Percentiles rank a stretch among this genome's conserved stretches.
Evolutionary conservation across 2,329 filamentous ascomycete genomes (phyloP).

Genomic region (Colletotrichum sp.): DNA sequence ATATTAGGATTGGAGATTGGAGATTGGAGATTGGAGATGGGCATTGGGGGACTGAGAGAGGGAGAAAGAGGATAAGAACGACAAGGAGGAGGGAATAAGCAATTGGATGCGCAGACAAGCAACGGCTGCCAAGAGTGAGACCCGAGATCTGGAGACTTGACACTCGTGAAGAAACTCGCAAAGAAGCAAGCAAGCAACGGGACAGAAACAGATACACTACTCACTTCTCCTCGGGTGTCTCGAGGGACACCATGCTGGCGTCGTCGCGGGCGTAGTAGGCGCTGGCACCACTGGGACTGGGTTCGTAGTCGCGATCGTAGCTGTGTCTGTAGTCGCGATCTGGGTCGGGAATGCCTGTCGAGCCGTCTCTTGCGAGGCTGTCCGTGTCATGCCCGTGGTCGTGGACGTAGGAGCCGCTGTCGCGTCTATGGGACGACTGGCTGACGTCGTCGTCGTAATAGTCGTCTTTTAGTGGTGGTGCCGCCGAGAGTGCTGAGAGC

Average conservation of each 20-base stretch:
- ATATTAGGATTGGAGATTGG: not conserved
- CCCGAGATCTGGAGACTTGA: not conserved
- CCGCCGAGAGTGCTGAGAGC: not conserved
- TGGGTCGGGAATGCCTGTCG: constrained; percentile 15
- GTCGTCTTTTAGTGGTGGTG: constrained; percentile 27
- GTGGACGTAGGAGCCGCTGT: constrained; percentile 35
- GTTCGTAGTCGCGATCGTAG: not conserved
- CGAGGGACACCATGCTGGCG: constrained; percentile 1
- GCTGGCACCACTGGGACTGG: not conserved
- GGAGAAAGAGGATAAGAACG: not conserved
- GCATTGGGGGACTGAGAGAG: not conserved
- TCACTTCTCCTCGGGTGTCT: not conserved
- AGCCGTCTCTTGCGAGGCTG: not conserved
- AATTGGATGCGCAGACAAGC: not conserved
- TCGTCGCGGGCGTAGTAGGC: not conserved
- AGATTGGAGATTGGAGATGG: not conserved
- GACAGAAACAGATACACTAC: not conserved
- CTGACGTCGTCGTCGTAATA: constrained; percentile 33
- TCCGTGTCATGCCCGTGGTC: constrained; percentile 28
- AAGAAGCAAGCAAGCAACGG: not conserved
- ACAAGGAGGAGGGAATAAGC: not conserved
- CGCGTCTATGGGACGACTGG: constrained; percentile 40
- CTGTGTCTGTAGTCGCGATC: not conserved
- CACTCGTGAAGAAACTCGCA: not conserved
- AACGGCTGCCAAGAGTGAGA: not conserved